These are phyloP conservation scores for Phytopythium oedochilum DNA, from an alignment of 352 stramenopile species.

Conservation along the genomic window DNA sequence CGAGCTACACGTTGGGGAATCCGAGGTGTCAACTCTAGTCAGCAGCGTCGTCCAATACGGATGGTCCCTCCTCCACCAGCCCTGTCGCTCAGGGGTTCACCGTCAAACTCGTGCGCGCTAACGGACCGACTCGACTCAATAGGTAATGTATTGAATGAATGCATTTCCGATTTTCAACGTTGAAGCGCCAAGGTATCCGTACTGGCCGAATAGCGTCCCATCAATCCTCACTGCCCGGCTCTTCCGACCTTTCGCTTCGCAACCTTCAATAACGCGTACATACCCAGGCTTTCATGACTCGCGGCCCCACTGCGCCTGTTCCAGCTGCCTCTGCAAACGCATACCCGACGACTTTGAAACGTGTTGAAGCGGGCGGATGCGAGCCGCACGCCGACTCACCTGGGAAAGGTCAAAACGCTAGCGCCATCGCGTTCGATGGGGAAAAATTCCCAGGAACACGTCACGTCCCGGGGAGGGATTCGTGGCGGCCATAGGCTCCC, in stretches of 20 bases:
- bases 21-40: conserved; percentile 2
- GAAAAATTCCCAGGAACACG: not conserved
- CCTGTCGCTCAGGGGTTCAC: conserved; percentile 2
- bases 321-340: not conserved
- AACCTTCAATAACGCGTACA: not conserved
- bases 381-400: not conserved
- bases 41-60: not conserved
- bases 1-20: no score
- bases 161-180: no score
- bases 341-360: not conserved
- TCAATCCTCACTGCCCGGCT: no score
- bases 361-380: not conserved
- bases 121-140: no score
- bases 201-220: not conserved
- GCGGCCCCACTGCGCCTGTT: not conserved
- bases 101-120: not conserved
- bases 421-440: not conserved
- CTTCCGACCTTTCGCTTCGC: not conserved
- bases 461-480: not conserved
- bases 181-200: no score
- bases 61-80: not conserved
- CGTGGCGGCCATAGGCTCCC: not conserved
- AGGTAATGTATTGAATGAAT: no score
- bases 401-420: not conserved
- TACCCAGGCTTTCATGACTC: not conserved